These are phyloP conservation scores for Penicillium crustosum DNA, from an alignment of 2,329 filamentous ascomycete species.

Conservation along the genomic window DNA sequence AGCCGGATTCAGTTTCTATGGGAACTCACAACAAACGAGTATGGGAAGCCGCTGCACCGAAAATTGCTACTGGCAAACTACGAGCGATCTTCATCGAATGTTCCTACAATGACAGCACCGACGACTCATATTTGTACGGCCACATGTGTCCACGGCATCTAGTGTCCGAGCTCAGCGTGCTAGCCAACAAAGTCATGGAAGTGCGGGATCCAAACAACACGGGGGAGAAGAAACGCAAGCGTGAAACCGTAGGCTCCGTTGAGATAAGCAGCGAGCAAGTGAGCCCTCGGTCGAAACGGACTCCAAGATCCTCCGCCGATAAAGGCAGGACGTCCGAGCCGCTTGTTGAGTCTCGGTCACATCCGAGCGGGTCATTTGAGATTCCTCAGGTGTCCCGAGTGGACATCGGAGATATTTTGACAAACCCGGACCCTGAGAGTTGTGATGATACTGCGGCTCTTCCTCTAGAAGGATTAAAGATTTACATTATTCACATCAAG, in stretches of 20 bases:
- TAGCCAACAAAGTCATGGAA: conserved; percentile 70
- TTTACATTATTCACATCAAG: conserved; percentile 94
- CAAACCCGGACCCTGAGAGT: conserved; percentile 16
- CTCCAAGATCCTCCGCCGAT: conserved; percentile 12
- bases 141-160: conserved; percentile 84
- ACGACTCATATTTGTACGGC: conserved; percentile 77
- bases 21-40: conserved; percentile 77
- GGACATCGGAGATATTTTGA: background rate
- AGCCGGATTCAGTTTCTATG: conserved; percentile 82
- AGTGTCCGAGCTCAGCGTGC: conserved; percentile 69
- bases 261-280: conserved; percentile 22
- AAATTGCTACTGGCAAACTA: conserved; percentile 70
- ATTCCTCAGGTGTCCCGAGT: conserved; percentile 1
- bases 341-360: background rate
- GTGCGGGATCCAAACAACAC: conserved; percentile 40
- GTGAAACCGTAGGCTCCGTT: conserved; percentile 20
- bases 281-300: conserved; percentile 30
- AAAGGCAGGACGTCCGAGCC: conserved; percentile 1
- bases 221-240: conserved; percentile 47
- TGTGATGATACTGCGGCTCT: conserved; percentile 26
- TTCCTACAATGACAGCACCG: conserved; percentile 80
- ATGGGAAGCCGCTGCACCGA: conserved; percentile 86
- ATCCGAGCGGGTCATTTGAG: background rate
- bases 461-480: conserved; percentile 69
- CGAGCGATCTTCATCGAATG: conserved; percentile 92